A percentile compares a stretch with the other conserved stretches of the same genome.
Conservation (phyloP, 495 filamentous ascomycete genomes). For the Lasiosphaeria miniovina region DNA sequence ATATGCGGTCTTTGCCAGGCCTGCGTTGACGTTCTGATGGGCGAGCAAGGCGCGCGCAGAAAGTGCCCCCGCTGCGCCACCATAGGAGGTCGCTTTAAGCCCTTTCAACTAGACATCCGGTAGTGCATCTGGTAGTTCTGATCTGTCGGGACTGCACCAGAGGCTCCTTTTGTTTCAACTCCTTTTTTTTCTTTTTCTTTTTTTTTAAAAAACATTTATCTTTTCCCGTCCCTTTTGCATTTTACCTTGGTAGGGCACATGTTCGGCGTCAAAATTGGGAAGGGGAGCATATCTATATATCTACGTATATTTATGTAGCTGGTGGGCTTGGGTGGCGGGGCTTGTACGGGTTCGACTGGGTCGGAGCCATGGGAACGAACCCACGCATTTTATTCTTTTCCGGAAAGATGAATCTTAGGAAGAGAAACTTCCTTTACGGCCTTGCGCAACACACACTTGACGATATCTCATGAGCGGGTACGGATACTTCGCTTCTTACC, state of each 20-base stretch:
- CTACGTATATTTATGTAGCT: neutral
- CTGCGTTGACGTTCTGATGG: conserved; percentile 76
- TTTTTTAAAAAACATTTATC: neutral
- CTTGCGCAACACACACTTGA: neutral
- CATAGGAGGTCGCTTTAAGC: conserved; percentile 65
- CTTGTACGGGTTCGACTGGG: neutral
- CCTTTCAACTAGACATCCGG: conserved; percentile 63
- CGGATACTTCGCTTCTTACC: conserved; percentile 17
- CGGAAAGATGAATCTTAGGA: neutral
- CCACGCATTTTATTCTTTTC: neutral
- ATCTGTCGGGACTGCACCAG: no score
- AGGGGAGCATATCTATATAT: neutral
- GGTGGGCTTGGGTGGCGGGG: neutral
- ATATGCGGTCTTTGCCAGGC: conserved; percentile 86
- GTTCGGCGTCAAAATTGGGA: conserved; percentile 12
- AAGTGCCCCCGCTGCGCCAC: conserved; percentile 66
- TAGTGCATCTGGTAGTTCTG: conserved; percentile 22
- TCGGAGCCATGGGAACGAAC: neutral
- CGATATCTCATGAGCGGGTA: neutral
- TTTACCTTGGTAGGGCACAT: conserved; percentile 1
- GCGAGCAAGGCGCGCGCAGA: conserved; percentile 55
- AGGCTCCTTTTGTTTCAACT: neutral
- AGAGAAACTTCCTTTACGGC: neutral
- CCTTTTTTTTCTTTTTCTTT: conserved; percentile 8
- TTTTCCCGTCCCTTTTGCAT: neutral